These are phyloP conservation scores for Claviceps cyperi DNA, from an alignment of 2,329 filamentous ascomycete species.

Conservation along the genomic window DNA sequence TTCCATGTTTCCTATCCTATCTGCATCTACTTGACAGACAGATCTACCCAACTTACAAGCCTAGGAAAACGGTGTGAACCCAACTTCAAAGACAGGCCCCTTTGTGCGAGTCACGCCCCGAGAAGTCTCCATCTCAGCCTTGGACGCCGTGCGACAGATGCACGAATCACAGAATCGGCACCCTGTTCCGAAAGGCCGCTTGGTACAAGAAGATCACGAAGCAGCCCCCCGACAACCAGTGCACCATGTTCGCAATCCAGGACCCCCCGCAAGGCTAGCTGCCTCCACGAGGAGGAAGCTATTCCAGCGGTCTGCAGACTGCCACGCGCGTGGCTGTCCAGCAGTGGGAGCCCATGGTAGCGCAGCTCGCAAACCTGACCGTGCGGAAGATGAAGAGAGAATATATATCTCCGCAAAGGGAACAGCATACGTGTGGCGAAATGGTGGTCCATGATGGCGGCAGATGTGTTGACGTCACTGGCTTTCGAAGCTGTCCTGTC, in stretches of 20 bases:
- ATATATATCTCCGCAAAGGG: not conserved
- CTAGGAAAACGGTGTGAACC: no score
- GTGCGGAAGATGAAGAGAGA: not conserved
- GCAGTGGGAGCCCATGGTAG: not conserved
- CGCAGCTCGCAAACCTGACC: not conserved
- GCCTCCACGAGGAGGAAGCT: not conserved
- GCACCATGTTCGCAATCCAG: not conserved
- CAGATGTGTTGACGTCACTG: not conserved
- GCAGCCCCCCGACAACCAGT: not conserved
- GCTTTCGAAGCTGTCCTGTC: not conserved
- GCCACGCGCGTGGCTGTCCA: not conserved
- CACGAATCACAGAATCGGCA: not conserved
- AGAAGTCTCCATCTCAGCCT: not conserved
- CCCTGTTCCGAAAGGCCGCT: not conserved
- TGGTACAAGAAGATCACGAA: slow-evolving; percentile 1
- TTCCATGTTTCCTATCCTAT: no score
- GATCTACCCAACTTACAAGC: no score
- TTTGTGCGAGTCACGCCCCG: not conserved
- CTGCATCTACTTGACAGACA: no score
- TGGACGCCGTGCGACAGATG: not conserved
- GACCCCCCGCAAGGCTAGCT: not conserved
- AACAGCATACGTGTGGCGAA: not conserved
- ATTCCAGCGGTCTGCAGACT: not conserved
- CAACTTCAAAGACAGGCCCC: not conserved
- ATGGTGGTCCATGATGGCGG: slow-evolving; percentile 2